These are phyloP conservation scores for Mortierella sp. DNA, from an alignment of 371 early-diverging fungal species.

Conservation along the genomic window DNA sequence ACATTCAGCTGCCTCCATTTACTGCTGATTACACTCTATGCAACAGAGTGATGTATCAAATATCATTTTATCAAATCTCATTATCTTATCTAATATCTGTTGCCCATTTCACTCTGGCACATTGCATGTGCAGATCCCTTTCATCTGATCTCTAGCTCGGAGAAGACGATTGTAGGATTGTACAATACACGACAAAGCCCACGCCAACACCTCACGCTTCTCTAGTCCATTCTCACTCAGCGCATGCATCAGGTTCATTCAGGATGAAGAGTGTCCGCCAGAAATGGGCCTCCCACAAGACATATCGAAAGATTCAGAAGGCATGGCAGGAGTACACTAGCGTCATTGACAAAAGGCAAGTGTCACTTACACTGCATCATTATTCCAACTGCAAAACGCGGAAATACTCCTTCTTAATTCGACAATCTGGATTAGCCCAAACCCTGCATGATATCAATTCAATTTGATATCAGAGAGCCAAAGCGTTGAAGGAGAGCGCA, in stretches of 20 bases:
- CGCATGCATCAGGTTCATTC: slow-evolving; percentile 41
- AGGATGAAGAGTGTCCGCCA: slow-evolving; percentile 71
- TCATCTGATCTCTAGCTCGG: background rate
- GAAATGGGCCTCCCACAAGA: slow-evolving; percentile 61
- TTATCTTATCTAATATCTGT: slow-evolving; percentile 4
- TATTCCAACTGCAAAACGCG: background rate
- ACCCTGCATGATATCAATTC: background rate
- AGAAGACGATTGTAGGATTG: background rate
- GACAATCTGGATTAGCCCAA: background rate
- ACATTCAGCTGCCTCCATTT: too few species aligned
- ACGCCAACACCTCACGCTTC: background rate
- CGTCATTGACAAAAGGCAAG: slow-evolving; percentile 56
- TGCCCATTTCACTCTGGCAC: background rate
- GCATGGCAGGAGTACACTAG: slow-evolving; percentile 55
- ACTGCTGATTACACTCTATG: too few species aligned
- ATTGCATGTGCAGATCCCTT: background rate
- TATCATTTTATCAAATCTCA: background rate
- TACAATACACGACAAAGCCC: background rate
- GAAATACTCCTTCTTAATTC: background rate
- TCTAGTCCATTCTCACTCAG: slow-evolving; percentile 10
- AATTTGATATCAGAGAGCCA: background rate
- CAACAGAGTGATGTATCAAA: background rate
- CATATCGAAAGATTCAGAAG: slow-evolving; percentile 53
- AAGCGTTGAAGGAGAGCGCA: background rate
- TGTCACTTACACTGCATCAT: background rate